A percentile compares a stretch with the other conserved stretches of the same genome.
Evolutionary conservation across 345 rosid genomes (phyloP).

Genomic region (Hibiscus syriacus): DNA sequence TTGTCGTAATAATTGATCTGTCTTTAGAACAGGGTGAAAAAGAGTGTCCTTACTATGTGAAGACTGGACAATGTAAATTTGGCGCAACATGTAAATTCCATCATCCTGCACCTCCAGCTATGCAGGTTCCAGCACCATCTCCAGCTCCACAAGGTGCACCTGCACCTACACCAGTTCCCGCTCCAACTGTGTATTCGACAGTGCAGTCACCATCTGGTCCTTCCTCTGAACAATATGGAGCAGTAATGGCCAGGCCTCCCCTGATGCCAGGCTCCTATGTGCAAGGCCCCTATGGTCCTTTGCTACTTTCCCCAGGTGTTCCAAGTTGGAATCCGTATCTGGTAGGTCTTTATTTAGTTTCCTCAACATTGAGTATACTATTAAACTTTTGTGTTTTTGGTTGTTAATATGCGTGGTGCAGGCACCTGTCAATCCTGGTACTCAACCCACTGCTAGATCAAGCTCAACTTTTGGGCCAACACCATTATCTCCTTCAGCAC

Average conservation of each 20-base stretch:
- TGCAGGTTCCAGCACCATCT: slow-evolving; percentile 44
- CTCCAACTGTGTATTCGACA: slow-evolving; percentile 39
- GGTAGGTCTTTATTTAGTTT: slow-evolving; percentile 37
- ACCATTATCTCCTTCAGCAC: slow-evolving; percentile 54
- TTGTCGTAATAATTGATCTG: neutral
- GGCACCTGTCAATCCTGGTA: slow-evolving; percentile 55
- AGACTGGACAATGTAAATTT: neutral
- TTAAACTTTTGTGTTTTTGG: neutral
- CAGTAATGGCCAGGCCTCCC: slow-evolving; percentile 67
- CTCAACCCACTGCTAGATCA: slow-evolving; percentile 48
- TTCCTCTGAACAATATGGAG: slow-evolving; percentile 67
- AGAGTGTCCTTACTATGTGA: neutral
- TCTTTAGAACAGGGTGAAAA: neutral
- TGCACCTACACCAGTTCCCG: slow-evolving; percentile 27
- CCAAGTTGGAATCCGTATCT: slow-evolving; percentile 63
- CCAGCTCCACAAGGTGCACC: slow-evolving; percentile 47
- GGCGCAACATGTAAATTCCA: neutral
- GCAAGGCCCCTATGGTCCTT: slow-evolving; percentile 64
- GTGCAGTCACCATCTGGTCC: slow-evolving; percentile 54
- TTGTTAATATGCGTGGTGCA: slow-evolving; percentile 17
- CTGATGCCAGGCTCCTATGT: slow-evolving; percentile 59
- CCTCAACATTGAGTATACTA: neutral
- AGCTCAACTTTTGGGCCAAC: slow-evolving; percentile 50
- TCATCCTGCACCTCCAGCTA: slow-evolving; percentile 31
- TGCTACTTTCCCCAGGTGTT: slow-evolving; percentile 57